phyloP scores from a whole-genome alignment of 2,329 filamentous ascomycete genomes.

The Colletotrichum filicis region DNA sequence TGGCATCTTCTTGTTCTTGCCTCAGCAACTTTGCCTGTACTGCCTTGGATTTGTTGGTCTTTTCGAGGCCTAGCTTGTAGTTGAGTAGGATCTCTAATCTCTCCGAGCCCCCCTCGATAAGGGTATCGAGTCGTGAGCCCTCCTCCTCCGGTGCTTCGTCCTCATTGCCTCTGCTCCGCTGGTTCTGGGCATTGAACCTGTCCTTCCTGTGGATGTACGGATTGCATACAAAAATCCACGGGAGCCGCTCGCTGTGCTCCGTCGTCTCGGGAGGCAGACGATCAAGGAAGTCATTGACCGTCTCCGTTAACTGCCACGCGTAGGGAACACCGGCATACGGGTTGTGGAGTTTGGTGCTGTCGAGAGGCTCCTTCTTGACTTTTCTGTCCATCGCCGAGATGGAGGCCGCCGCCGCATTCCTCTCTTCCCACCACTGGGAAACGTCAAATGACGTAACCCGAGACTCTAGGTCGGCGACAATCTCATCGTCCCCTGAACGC shows the following conservation, averaged over 20 bases:
- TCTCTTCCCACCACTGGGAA: conserved; percentile 58
- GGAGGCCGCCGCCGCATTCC: conserved; percentile 35
- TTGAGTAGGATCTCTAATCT: conserved; percentile 56
- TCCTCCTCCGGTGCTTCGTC: conserved; percentile 60
- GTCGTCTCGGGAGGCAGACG: conserved; percentile 77
- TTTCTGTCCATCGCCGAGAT: background rate
- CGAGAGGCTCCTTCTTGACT: conserved; percentile 5
- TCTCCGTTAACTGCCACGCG: conserved; percentile 74
- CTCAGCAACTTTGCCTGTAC: conserved; percentile 59
- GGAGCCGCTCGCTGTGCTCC: conserved; percentile 52
- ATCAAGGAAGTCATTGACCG: conserved; percentile 71
- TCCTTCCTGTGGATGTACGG: conserved; percentile 59
- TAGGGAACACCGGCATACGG: conserved; percentile 63
- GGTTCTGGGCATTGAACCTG: conserved; percentile 47
- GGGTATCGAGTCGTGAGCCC: conserved; percentile 56
- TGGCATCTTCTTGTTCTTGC: conserved; percentile 59
- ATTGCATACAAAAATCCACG: conserved; percentile 82
- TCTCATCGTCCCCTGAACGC: conserved; percentile 63
- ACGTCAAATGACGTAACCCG: conserved; percentile 63
- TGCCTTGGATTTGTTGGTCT: conserved; percentile 45
- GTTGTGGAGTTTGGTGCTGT: conserved; percentile 60
- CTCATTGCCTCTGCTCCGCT: conserved; percentile 55
- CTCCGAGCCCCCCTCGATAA: conserved; percentile 64
- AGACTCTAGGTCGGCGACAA: conserved; percentile 58
- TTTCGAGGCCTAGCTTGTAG: conserved; percentile 61